Evolutionary conservation across 1,284 basidiomycete species (phyloP).

Genomic region (Cronartium ribicola): DNA sequence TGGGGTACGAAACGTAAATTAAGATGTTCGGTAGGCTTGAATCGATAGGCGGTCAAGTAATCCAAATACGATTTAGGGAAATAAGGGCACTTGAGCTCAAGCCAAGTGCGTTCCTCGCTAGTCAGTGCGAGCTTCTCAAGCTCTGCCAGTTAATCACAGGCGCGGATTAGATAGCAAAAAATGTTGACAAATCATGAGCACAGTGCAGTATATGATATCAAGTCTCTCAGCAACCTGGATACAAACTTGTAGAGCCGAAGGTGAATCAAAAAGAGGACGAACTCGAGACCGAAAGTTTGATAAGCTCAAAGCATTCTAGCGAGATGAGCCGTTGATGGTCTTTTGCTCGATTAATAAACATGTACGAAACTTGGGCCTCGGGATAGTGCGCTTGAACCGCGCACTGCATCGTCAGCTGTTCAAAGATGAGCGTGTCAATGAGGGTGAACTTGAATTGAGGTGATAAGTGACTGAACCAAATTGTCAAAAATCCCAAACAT

Average conservation of each 20-base stretch:
- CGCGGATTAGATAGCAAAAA: not conserved
- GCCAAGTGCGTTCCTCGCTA: constrained; percentile 64
- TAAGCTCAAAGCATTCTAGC: constrained; percentile 63
- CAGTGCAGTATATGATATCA: no score
- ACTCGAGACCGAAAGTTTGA: constrained; percentile 66
- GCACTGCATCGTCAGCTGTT: constrained; percentile 92
- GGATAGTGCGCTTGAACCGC: constrained; percentile 80
- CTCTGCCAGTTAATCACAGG: constrained; percentile 54
- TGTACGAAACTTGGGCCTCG: constrained; percentile 63
- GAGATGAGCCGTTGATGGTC: constrained; percentile 65
- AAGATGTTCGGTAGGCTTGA: constrained; percentile 74
- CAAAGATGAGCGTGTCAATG: not conserved
- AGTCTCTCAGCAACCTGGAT: not conserved
- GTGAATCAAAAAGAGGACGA: constrained; percentile 50
- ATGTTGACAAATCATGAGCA: not conserved
- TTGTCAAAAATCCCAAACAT: not conserved
- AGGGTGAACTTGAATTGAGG: not conserved
- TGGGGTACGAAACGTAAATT: constrained; percentile 58
- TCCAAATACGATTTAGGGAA: constrained; percentile 70
- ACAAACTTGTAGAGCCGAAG: constrained; percentile 7
- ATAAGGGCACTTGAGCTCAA: constrained; percentile 69
- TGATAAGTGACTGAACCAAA: not conserved
- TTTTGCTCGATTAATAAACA: constrained; percentile 76
- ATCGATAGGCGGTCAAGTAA: constrained; percentile 67
- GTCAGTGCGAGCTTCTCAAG: constrained; percentile 66